These are phyloP conservation scores for Sphaerosporella brunnea DNA, from an alignment of 495 filamentous ascomycete genomes.

Conservation along the genomic window DNA sequence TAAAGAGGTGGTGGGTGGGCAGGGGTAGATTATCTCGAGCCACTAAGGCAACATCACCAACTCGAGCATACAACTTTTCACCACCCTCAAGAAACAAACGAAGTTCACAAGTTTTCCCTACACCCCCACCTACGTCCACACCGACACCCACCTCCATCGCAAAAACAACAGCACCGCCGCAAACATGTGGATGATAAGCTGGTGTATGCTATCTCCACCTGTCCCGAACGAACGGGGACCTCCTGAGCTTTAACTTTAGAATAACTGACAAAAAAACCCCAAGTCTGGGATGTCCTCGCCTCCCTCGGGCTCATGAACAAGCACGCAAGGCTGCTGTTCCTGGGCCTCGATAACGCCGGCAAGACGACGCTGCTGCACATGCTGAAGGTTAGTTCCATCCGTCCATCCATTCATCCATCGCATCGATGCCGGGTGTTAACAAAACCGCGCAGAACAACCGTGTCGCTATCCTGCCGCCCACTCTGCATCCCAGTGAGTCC, in stretches of 20 bases:
- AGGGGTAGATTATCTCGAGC: too few species aligned
- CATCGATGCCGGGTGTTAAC: neutral
- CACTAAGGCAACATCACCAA: too few species aligned
- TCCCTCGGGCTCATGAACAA: conserved; percentile 88
- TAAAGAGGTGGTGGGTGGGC: too few species aligned
- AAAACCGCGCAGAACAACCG: conserved; percentile 53
- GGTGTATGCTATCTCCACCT: conserved; percentile 49
- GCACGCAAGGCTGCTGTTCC: conserved; percentile 83
- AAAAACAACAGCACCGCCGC: neutral
- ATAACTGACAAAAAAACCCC: conserved; percentile 12
- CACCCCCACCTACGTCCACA: too few species aligned
- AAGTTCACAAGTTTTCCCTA: too few species aligned
- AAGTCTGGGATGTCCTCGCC: conserved; percentile 86
- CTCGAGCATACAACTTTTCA: too few species aligned
- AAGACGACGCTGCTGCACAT: conserved; percentile 89
- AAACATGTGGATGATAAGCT: conserved; percentile 90
- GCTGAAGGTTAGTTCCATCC: conserved; percentile 55
- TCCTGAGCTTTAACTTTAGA: conserved; percentile 13
- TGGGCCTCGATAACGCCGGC: conserved; percentile 92
- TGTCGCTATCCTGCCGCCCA: conserved; percentile 82
- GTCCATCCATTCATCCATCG: neutral
- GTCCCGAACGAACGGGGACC: conserved; percentile 5
- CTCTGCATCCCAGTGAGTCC: conserved; percentile 65
- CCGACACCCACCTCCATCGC: too few species aligned
- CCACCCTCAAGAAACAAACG: too few species aligned